Conservation (phyloP, 371 early-diverging fungal species). For the Mucor velutinosus region DNA sequence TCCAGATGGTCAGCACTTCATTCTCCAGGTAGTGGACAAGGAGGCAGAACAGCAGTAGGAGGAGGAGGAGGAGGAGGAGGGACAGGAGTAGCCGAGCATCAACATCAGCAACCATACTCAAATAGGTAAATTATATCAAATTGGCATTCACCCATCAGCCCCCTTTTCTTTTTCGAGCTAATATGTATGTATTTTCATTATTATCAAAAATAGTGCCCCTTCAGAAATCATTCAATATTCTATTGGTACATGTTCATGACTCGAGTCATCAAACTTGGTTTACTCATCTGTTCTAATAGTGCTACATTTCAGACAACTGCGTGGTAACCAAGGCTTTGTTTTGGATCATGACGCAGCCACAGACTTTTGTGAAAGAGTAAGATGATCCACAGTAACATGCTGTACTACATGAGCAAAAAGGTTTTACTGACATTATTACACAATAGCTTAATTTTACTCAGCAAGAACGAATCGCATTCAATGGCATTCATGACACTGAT, state of each 20-base stretch:
- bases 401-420: not conserved
- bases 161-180: not conserved
- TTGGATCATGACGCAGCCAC: constrained; percentile 38
- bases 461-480: constrained; percentile 50
- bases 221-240: not conserved
- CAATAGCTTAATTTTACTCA: constrained; percentile 44
- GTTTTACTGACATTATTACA: not conserved
- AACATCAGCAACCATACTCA: not conserved
- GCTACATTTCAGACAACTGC: constrained; percentile 49
- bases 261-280: not conserved
- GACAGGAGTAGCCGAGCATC: not conserved
- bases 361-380: constrained; percentile 36
- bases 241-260: not conserved
- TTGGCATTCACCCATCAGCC: not conserved
- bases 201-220: not conserved
- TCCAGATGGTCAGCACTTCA: constrained; percentile 18
- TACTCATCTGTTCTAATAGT: constrained; percentile 20
- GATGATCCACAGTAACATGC: not conserved
- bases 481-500: constrained; percentile 60
- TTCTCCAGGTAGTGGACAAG: not conserved
- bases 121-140: constrained; percentile 3
- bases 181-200: not conserved
- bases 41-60: not conserved
- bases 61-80: not conserved
- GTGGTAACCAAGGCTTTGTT: constrained; percentile 48